Percentiles rank a stretch among this genome's conserved stretches.
These are phyloP conservation scores for Leccinum boreale DNA, from an alignment of 768 basidiomycete genomes.

Conservation along the genomic window DNA sequence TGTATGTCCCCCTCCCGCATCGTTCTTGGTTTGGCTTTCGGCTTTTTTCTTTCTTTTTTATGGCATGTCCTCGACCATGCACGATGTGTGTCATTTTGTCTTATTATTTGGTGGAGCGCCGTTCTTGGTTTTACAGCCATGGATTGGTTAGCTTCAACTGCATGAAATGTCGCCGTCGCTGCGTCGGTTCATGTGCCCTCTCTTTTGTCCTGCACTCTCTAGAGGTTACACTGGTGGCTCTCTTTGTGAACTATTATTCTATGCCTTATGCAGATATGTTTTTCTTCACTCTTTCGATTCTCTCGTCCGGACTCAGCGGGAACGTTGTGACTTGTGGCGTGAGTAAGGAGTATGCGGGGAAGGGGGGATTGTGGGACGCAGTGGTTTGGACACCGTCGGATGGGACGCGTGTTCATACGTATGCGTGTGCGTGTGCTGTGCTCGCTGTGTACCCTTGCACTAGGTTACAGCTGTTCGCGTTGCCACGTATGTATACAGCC, in stretches of 20 bases:
- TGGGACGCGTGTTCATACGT: neutral
- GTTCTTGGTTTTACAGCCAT: slow-evolving; percentile 6
- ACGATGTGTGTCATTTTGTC: slow-evolving; percentile 10
- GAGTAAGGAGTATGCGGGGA: no score
- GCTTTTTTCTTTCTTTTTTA: neutral
- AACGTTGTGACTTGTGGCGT: neutral
- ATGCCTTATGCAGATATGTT: neutral
- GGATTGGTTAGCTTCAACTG: neutral
- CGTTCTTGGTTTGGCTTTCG: slow-evolving; percentile 28
- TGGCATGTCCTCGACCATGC: slow-evolving; percentile 8
- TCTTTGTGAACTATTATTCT: neutral
- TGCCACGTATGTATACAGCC: neutral
- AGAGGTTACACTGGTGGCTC: neutral
- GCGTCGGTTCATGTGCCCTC: slow-evolving; percentile 6
- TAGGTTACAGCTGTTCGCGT: neutral
- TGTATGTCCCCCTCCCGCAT: slow-evolving; percentile 12
- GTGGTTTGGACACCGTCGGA: neutral
- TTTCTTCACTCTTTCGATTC: neutral
- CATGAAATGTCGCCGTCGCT: neutral
- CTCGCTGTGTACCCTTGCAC: neutral
- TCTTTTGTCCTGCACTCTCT: neutral
- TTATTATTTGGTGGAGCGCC: slow-evolving; percentile 12
- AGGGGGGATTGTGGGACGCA: neutral
- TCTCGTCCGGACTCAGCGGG: neutral
- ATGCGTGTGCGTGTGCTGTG: neutral